These are phyloP conservation scores for Zygosaccharomyces pseudorouxii DNA, from an alignment of 805 yeast genomes.

Conservation along the genomic window DNA sequence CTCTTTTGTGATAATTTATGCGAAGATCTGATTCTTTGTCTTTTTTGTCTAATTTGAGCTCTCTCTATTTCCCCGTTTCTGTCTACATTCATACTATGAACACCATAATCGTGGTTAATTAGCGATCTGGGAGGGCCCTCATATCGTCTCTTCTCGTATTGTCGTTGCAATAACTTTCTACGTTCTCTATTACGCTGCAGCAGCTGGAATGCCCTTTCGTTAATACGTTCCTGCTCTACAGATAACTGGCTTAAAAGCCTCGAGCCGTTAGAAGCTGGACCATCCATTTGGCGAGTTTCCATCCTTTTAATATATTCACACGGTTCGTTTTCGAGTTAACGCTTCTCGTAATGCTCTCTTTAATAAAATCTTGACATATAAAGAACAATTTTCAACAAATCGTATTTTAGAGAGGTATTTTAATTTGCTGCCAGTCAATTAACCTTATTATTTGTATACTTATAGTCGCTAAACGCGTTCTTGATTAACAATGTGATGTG, in stretches of 20 bases:
- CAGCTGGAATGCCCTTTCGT: constrained; percentile 29
- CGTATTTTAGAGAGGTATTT: not conserved
- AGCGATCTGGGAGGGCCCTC: constrained; percentile 12
- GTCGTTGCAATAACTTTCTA: constrained; percentile 19
- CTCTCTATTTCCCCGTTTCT: not conserved
- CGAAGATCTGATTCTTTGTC: constrained; percentile 35
- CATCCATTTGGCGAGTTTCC: constrained; percentile 9
- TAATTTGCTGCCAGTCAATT: not conserved
- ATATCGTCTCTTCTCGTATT: constrained; percentile 16
- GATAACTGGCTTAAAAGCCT: constrained; percentile 18
- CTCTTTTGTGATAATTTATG: constrained; percentile 34
- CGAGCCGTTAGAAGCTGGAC: constrained; percentile 15
- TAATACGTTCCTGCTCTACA: constrained; percentile 25
- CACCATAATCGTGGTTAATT: not conserved
- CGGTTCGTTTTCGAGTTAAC: constrained; percentile 12
- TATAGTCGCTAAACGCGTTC: not conserved
- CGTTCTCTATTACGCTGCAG: constrained; percentile 32
- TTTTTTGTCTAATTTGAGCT: constrained; percentile 10
- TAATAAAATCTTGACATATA: not conserved
- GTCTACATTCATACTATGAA: constrained; percentile 2
- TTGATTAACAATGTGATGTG: not conserved
- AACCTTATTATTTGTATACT: not conserved
- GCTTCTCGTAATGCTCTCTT: not conserved
- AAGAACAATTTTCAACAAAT: no score
- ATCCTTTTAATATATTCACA: not conserved